phyloP scores from a whole-genome alignment of 139 green algal species.

The Volvox reticuliferus region DNA sequence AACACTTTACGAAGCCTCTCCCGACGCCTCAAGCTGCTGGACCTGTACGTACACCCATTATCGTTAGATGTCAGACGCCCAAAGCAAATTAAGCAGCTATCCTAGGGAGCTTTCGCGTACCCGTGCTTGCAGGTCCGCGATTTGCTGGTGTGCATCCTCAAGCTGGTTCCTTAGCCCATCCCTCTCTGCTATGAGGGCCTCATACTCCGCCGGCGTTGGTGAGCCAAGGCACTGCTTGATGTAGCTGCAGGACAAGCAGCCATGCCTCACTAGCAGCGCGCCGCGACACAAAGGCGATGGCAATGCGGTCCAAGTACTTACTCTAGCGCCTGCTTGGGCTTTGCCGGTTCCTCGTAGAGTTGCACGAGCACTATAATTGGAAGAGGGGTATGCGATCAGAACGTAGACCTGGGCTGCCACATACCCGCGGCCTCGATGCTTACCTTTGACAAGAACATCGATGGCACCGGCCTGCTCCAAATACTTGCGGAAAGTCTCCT shows the following conservation, averaged over 20 bases:
- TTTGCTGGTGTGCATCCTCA: constrained; percentile 60
- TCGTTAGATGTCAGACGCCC: too few species aligned
- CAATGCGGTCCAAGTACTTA: constrained; percentile 46
- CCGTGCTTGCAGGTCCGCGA: constrained; percentile 66
- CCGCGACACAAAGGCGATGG: neutral
- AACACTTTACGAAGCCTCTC: neutral
- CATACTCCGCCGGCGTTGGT: constrained; percentile 75
- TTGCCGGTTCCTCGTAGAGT: constrained; percentile 83
- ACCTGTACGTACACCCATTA: neutral
- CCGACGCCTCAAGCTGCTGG: constrained; percentile 1
- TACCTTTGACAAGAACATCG: constrained; percentile 83
- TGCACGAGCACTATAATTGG: constrained; percentile 74
- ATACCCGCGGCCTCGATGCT: neutral
- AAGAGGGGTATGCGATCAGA: neutral
- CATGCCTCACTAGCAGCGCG: neutral
- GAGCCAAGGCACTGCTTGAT: constrained; percentile 75
- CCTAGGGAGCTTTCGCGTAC: constrained; percentile 11
- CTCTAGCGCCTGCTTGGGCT: constrained; percentile 77
- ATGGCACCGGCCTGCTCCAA: constrained; percentile 81
- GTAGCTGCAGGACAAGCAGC: constrained; percentile 62
- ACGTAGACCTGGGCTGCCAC: neutral
- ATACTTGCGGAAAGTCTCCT: constrained; percentile 84
- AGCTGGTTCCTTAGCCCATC: constrained; percentile 67
- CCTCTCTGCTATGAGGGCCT: constrained; percentile 68
- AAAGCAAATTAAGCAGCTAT: neutral